Evolutionary conservation across 2,329 filamentous ascomycete species (phyloP), one percentile per base, ranked within the genome.

Genomic region (Biscogniauxia mediterranea): DNA sequence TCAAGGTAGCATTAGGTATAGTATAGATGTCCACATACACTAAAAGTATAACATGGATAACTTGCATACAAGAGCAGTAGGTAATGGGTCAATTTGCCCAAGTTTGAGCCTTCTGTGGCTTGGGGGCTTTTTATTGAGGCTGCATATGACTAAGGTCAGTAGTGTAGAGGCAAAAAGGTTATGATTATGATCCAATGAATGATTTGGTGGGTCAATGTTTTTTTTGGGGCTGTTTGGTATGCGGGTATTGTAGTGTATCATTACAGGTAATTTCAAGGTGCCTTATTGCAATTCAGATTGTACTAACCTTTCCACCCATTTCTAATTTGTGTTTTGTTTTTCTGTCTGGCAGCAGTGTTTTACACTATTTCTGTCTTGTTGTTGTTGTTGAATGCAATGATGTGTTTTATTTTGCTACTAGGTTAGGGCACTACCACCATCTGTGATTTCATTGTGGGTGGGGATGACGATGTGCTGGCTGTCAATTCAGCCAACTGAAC

Each of bases 381-480:
- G 51, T 52, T 19, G 7, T 23, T 52, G 51, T 21, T 52, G 19
- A 19, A 21, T 51, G 49, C 13, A 21, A 23, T 21, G 7, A 26
- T 52, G 51, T 52, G 51, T 23, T 21, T 52, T 21, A 7, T 21
- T 52, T 11, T 23, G 51, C 38, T 21, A n/a, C n/a, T n/a, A n/a
- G n/a, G n/a, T n/a, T n/a, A 19, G 26, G 8, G 23, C 26, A 54
- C n/a, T 51, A 8, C 21, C 7, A 7, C 56, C 56, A 62, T 50
- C 38, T 62, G 49, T 62, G 59, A 61, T 66, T 62, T 64, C 26
- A 61, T 64, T 20, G 20, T 51, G 57, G 64, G 70, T 64, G 70
- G 69, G 62, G 66, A 63, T 64, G 63, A 61, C 57, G 60, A 63
- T 69, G 61, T 60, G 64, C 28, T 70, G 60, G 64, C 61, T 54